These are phyloP conservation scores for Podila verticillata DNA, from an alignment of 192 early-diverging fungal genomes.

Conservation along the genomic window DNA sequence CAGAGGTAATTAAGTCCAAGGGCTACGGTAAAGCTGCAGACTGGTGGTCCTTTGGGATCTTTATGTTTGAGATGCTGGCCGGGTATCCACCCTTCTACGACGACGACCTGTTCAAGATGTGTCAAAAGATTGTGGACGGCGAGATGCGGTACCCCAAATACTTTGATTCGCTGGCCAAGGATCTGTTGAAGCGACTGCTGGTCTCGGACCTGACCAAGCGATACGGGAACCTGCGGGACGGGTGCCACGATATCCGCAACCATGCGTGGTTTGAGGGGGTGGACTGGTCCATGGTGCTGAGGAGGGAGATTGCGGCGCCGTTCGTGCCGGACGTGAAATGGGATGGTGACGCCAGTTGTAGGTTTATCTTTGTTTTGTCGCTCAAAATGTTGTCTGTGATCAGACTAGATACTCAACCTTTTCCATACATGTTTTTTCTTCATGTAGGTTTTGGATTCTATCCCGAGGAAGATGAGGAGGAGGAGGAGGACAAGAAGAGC, in stretches of 20 bases:
- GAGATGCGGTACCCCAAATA: slow-evolving; percentile 76
- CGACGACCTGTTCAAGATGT: slow-evolving; percentile 77
- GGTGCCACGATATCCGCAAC: slow-evolving; percentile 71
- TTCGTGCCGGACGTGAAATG: slow-evolving; percentile 65
- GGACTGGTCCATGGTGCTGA: slow-evolving; percentile 65
- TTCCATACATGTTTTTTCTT: not conserved
- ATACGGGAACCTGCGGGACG: slow-evolving; percentile 80
- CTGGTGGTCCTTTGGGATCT: slow-evolving; percentile 72
- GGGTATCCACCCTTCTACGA: slow-evolving; percentile 80
- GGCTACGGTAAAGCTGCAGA: slow-evolving; percentile 76
- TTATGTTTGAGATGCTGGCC: slow-evolving; percentile 79
- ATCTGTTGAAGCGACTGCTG: slow-evolving; percentile 75
- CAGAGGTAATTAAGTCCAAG: slow-evolving; percentile 77
- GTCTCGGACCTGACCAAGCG: slow-evolving; percentile 80
- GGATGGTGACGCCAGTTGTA: slow-evolving; percentile 64
- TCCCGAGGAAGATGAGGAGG: slow-evolving; percentile 35
- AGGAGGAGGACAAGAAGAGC: not conserved
- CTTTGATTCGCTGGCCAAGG: slow-evolving; percentile 79
- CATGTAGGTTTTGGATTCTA: slow-evolving; percentile 39
- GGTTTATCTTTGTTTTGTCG: slow-evolving; percentile 1
- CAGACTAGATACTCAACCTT: not conserved
- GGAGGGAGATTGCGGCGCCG: slow-evolving; percentile 63
- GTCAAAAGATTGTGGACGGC: slow-evolving; percentile 78
- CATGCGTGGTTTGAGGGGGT: slow-evolving; percentile 75
- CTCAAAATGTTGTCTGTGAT: not conserved